A percentile compares a stretch with the other conserved stretches of the same genome.
phyloP scores from a whole-genome alignment of 2,329 filamentous ascomycete species.

The Exserohilum rostratum region DNA sequence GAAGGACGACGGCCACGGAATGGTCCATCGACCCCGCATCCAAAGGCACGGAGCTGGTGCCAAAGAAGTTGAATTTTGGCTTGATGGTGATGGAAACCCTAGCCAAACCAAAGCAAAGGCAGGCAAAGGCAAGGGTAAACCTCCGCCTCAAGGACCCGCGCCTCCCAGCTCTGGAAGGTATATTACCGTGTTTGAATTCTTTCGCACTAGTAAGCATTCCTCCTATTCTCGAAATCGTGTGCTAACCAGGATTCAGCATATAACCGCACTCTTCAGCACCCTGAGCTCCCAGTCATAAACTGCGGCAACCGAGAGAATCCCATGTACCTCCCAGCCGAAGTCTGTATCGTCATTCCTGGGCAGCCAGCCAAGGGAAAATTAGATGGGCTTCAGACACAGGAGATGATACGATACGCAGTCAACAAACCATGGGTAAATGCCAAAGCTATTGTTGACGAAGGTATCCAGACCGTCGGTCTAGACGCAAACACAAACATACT shows the following conservation, averaged over 20 bases:
- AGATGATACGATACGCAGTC: conserved; percentile 38
- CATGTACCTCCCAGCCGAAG: conserved; percentile 32
- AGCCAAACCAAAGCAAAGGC: conserved; percentile 8
- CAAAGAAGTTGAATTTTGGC: conserved; percentile 33
- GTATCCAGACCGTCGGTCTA: conserved; percentile 22
- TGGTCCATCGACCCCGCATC: conserved; percentile 22
- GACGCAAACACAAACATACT: conserved; percentile 20
- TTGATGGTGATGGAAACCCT: conserved; percentile 14
- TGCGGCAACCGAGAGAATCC: conserved; percentile 31
- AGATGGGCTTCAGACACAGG: conserved; percentile 26
- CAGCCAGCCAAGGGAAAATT: conserved; percentile 33
- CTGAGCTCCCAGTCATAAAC: conserved; percentile 30
- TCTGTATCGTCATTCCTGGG: conserved; percentile 31
- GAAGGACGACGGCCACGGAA: conserved; percentile 41
- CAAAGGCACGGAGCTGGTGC: conserved; percentile 22
- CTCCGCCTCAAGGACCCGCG: conserved; percentile 1
- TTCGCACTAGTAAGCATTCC: conserved; percentile 15
- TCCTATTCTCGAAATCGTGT: neutral
- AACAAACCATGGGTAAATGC: conserved; percentile 35
- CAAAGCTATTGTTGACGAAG: conserved; percentile 17
- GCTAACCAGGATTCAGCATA: conserved; percentile 8
- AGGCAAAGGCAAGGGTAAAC: conserved; percentile 9
- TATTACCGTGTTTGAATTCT: conserved; percentile 30
- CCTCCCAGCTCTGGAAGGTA: conserved; percentile 16
- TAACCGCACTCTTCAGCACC: conserved; percentile 14